Evolutionary conservation across 768 basidiomycete species (phyloP).

Genomic region (Sarcodon sp.): DNA sequence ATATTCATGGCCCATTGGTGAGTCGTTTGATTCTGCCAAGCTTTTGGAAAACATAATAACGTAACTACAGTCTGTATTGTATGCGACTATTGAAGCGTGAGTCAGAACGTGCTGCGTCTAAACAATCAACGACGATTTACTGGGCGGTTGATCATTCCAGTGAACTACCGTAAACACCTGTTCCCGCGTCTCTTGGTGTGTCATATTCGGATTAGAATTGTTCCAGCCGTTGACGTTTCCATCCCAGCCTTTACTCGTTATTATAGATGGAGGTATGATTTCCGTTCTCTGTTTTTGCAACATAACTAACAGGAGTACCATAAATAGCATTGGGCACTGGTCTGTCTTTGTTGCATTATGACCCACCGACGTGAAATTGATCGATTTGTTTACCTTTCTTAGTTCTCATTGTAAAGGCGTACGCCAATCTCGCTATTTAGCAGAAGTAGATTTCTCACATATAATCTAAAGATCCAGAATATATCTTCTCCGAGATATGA

Average conservation of each 20-base stretch:
- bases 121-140: not conserved
- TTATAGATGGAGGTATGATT: not conserved
- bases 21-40: too few relatives aligned
- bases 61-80: not conserved
- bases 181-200: not conserved
- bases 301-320: too few relatives aligned
- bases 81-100: not conserved
- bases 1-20: too few relatives aligned
- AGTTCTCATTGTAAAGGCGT: too few relatives aligned
- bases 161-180: not conserved
- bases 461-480: too few relatives aligned
- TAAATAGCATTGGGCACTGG: too few relatives aligned
- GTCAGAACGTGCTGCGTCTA: not conserved
- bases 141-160: not conserved
- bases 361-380: not conserved
- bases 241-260: not conserved
- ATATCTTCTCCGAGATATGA: too few relatives aligned
- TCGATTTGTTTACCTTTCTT: too few relatives aligned
- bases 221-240: too few relatives aligned
- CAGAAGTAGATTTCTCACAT: too few relatives aligned
- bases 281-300: not conserved
- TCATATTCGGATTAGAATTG: not conserved
- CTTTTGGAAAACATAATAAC: too few relatives aligned
- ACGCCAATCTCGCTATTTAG: too few relatives aligned
- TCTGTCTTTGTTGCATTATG: not conserved